Percentiles rank a stretch among this genome's conserved stretches.
phyloP scores from a whole-genome alignment of 2,329 filamentous ascomycete genomes.

The Pestalotiopsis sp. region DNA sequence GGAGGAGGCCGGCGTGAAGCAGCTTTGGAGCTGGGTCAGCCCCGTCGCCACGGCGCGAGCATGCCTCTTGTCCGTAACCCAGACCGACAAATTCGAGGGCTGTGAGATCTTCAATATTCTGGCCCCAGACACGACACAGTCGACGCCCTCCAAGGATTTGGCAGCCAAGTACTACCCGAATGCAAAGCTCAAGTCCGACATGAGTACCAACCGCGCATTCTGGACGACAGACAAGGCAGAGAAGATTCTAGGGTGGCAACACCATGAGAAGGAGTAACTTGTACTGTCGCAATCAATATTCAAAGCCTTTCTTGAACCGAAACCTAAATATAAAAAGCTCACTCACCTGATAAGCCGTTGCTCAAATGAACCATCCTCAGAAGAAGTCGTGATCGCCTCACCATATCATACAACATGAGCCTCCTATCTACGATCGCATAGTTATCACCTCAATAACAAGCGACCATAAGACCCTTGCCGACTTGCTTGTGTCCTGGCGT shows the following conservation, averaged over 20 bases:
- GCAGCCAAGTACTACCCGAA: conserved; percentile 29
- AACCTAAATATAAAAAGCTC: no score
- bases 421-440: no score
- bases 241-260: conserved; percentile 19
- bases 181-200: conserved; percentile 23
- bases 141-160: conserved; percentile 23
- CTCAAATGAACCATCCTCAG: no score
- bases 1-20: conserved; percentile 34
- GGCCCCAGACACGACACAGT: conserved; percentile 32
- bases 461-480: no score
- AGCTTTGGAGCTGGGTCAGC: conserved; percentile 39
- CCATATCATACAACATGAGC: no score
- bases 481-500: no score
- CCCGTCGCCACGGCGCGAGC: conserved; percentile 36
- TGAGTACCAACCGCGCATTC: conserved; percentile 26
- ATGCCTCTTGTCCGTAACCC: conserved; percentile 35
- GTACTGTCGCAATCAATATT: no score
- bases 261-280: conserved; percentile 26
- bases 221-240: conserved; percentile 24
- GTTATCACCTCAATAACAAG: no score
- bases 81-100: conserved; percentile 32
- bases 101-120: conserved; percentile 37
- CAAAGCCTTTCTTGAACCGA: no score
- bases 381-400: no score
- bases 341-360: no score